Conservation (phyloP, 495 filamentous ascomycete species). For the Chaetomium cochliodes region DNA sequence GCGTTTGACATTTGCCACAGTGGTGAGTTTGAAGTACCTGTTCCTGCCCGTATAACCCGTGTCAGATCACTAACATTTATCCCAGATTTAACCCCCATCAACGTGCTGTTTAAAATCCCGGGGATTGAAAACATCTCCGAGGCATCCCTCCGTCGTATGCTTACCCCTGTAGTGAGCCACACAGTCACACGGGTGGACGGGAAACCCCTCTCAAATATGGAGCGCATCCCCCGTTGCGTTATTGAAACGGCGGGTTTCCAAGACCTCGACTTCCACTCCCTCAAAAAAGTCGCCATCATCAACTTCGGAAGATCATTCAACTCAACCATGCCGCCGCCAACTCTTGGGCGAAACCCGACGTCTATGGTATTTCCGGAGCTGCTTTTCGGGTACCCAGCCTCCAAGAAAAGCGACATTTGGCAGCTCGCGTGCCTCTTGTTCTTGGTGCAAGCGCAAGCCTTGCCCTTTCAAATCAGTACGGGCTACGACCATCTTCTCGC, state of each 20-base stretch:
- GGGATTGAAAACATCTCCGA: background rate
- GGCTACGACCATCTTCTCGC: background rate
- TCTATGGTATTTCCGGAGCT: background rate
- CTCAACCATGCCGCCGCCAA: background rate
- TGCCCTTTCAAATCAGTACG: background rate
- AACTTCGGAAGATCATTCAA: background rate
- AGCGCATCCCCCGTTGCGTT: background rate
- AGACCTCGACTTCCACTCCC: background rate
- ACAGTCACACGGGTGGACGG: background rate
- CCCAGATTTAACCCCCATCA: background rate
- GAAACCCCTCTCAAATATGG: background rate
- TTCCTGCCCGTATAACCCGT: background rate
- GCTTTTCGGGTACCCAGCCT: conserved; percentile 1
- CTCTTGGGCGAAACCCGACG: background rate
- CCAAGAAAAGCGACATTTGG: conserved; percentile 7
- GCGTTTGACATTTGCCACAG: background rate
- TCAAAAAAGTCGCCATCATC: background rate
- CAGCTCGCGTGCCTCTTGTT: conserved; percentile 5
- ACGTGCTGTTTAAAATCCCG: background rate
- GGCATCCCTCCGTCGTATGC: background rate
- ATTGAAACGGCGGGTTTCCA: background rate
- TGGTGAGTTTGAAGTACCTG: background rate
- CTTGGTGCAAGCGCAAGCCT: background rate
- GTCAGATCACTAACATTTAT: background rate
- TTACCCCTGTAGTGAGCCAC: background rate